Evolutionary conservation across 768 basidiomycete genomes (phyloP).

Genomic region (Termitomyces sp.): DNA sequence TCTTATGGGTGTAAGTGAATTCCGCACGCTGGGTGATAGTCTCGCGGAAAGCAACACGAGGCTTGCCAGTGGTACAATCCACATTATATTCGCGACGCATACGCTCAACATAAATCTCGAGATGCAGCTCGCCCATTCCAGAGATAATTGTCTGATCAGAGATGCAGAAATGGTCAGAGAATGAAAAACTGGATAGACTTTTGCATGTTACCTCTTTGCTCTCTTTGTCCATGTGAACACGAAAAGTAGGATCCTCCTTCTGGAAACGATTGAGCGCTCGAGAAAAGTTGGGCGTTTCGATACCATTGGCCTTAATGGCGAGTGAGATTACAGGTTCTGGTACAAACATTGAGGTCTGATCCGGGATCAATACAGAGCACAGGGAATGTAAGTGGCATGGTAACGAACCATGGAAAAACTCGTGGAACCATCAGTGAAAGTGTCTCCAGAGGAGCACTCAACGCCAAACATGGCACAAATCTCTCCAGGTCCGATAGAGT

Average conservation of each 20-base stretch:
- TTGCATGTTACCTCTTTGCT: conserved; percentile 75
- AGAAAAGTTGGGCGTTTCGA: conserved; percentile 95
- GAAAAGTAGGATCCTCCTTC: conserved; percentile 98
- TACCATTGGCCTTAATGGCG: conserved; percentile 86
- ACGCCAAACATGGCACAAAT: conserved; percentile 99
- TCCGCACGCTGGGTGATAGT: conserved; percentile 80
- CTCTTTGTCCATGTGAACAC: conserved; percentile 91
- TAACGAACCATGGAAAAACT: conserved; percentile 85
- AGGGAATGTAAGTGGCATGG: background rate
- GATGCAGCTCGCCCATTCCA: conserved; percentile 98
- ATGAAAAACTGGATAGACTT: background rate
- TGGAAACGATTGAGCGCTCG: conserved; percentile 96
- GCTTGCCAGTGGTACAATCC: conserved; percentile 90
- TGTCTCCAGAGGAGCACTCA: conserved; percentile 96
- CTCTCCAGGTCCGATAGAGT: conserved; percentile 92
- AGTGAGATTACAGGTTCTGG: conserved; percentile 98
- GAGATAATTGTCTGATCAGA: conserved; percentile 87
- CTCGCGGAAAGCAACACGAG: conserved; percentile 95
- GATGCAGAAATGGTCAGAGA: background rate
- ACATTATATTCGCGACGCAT: conserved; percentile 98
- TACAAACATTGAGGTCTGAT: conserved; percentile 95
- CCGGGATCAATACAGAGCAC: background rate
- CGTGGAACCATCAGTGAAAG: conserved; percentile 90
- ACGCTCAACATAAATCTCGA: conserved; percentile 98
- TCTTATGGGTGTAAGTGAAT: conserved; percentile 94